Conservation (phyloP, 768 basidiomycete species). For the Tubosaeta brunneosetosa region DNA sequence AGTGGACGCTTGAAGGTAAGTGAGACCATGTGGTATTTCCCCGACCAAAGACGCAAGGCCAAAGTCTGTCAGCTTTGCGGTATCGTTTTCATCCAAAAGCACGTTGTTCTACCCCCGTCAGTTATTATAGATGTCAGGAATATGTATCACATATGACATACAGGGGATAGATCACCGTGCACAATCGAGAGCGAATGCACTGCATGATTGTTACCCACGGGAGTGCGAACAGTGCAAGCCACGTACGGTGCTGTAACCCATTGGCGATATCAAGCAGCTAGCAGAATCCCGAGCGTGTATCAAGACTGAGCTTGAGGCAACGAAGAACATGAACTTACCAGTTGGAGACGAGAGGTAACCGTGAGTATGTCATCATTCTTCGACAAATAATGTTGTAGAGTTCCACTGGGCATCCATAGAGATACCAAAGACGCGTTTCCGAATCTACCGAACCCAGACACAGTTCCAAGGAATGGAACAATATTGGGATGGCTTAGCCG, state of each 20-base stretch:
- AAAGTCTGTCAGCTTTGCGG: conserved; percentile 5
- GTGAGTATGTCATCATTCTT: no score
- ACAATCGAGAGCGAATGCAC: conserved; percentile 7
- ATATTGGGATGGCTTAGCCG: background rate
- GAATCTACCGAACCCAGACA: conserved; percentile 4
- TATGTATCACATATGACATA: no score
- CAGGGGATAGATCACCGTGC: conserved; percentile 6
- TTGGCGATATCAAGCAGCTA: background rate
- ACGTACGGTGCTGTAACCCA: conserved; percentile 3
- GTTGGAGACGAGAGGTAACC: no score
- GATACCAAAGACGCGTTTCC: conserved; percentile 7
- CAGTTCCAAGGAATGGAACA: background rate
- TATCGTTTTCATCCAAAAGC: conserved; percentile 2
- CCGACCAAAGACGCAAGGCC: background rate
- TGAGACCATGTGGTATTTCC: no score
- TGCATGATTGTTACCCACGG: background rate
- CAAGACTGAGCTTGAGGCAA: background rate
- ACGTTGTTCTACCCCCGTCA: conserved; percentile 5
- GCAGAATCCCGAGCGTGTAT: background rate
- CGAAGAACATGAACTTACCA: background rate
- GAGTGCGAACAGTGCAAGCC: background rate
- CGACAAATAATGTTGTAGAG: no score
- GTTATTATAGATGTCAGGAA: background rate
- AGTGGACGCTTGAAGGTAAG: no score
- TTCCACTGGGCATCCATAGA: conserved; percentile 9